Evolutionary conservation across 2,329 filamentous ascomycete genomes (phyloP), one percentile per base, ranked within the genome.

Genomic region (Arthrobotrys sphaeroides): DNA sequence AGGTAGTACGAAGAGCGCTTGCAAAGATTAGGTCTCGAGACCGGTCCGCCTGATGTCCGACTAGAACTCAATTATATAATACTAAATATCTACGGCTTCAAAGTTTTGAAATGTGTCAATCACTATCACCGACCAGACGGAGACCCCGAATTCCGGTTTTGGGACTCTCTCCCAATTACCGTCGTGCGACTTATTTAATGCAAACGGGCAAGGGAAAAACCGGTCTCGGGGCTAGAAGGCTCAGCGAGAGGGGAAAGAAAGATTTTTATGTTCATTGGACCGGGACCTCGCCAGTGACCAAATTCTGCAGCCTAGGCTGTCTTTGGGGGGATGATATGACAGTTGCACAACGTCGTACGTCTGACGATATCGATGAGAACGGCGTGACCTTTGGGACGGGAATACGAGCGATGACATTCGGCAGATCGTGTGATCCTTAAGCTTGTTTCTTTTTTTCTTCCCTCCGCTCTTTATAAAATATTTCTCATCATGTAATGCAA

Each of bases 241-340:
- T 13, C 5, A 9, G 43, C n/a, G n/a, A n/a, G n/a, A n/a, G 20
- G 20, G 13, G 5, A 16, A 28, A 49, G 12, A 13, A 49, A n/a
- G 9, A 16, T 2, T 49, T 22, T 2, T 2, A 22, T 20, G 5
- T 43, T n/a, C 3, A 31, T 51, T 53, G 26, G 26, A 53, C n/a
- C 33, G 31, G 47, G 24, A 6, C 10, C 1, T 16, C 5, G 31
- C 47, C 47, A 26, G 26, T 7, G n/a, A 33, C 26, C 1, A 5
- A 38, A 55, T 24, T 55, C 31, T 38, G 51, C 51, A 55, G 51
- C 51, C 51, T 55, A 55, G 51, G 6, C 24, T 5, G 31, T 38
- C 31, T 24, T 24, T 24, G 24, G 20, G 18, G 13, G 31, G 51
- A 55, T 55, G 51, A 38, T 38, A 38, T 38, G 51, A 55, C 26